A percentile compares a stretch with the other conserved stretches of the same genome.
phyloP scores from a whole-genome alignment of 495 filamentous ascomycete species.

The Trichoderma virens region DNA sequence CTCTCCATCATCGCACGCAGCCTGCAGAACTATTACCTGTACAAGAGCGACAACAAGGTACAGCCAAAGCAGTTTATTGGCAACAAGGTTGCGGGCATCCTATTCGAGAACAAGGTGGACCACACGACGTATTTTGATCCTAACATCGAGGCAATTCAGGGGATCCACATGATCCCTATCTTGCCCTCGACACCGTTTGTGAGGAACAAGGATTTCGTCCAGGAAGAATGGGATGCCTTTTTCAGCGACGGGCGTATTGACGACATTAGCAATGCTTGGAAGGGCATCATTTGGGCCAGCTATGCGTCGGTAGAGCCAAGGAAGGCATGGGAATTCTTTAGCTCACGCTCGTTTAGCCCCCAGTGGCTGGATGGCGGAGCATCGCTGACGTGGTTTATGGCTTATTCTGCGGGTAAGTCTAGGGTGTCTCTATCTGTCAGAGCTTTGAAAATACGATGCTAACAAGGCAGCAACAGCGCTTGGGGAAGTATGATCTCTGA shows the following conservation, averaged over 20 bases:
- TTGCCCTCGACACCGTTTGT: slow-evolving; percentile 62
- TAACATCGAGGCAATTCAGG: slow-evolving; percentile 78
- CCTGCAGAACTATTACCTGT: slow-evolving; percentile 74
- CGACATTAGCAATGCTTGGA: slow-evolving; percentile 67
- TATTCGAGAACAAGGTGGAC: slow-evolving; percentile 96
- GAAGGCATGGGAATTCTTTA: slow-evolving; percentile 68
- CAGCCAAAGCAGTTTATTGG: slow-evolving; percentile 69
- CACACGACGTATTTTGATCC: slow-evolving; percentile 89
- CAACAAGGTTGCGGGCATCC: slow-evolving; percentile 86
- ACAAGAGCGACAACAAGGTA: slow-evolving; percentile 59
- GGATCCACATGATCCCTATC: slow-evolving; percentile 94
- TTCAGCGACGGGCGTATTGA: slow-evolving; percentile 58
- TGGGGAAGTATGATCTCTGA: background rate
- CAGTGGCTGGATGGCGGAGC: slow-evolving; percentile 79
- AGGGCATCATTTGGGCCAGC: slow-evolving; percentile 76
- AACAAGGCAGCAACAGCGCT: slow-evolving; percentile 4
- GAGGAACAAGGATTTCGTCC: slow-evolving; percentile 61
- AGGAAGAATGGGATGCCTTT: slow-evolving; percentile 77
- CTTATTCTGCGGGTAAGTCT: slow-evolving; percentile 58
- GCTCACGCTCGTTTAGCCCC: slow-evolving; percentile 53
- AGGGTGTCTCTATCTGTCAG: background rate
- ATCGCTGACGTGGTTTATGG: slow-evolving; percentile 82
- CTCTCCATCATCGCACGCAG: slow-evolving; percentile 64
- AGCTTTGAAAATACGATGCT: background rate
- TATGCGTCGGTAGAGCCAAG: slow-evolving; percentile 68